These are phyloP conservation scores for Cladophialophora psammophila DNA, from an alignment of 2,329 filamentous ascomycete genomes.

Conservation along the genomic window DNA sequence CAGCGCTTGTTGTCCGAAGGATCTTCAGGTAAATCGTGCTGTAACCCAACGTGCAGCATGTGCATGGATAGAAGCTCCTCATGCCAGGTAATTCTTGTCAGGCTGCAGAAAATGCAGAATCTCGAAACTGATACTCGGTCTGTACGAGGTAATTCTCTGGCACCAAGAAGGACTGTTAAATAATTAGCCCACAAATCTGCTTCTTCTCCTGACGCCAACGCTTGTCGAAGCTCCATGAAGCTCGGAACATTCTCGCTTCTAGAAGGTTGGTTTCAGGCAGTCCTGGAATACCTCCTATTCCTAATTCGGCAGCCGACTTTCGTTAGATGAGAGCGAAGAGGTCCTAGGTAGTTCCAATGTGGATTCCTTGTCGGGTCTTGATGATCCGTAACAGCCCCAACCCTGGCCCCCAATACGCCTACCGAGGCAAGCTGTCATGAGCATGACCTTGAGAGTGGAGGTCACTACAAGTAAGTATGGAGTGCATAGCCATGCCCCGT, in stretches of 20 bases:
- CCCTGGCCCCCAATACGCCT: background rate
- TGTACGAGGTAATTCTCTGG: background rate
- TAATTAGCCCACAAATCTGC: background rate
- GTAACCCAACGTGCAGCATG: background rate
- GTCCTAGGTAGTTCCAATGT: background rate
- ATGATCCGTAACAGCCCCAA: background rate
- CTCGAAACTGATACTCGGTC: background rate
- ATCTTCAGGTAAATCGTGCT: background rate
- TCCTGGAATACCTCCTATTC: background rate
- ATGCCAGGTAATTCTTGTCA: background rate
- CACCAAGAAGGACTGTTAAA: background rate
- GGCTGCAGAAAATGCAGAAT: too few species aligned
- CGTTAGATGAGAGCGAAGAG: background rate
- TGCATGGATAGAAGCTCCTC: background rate
- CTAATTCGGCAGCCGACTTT: background rate
- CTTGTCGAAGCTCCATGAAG: background rate
- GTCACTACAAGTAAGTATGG: background rate
- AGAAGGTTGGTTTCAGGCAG: conserved; percentile 3
- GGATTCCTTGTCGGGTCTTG: background rate
- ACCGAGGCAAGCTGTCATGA: background rate
- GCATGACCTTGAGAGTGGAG: background rate
- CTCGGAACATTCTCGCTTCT: conserved; percentile 6
- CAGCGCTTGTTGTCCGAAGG: background rate
- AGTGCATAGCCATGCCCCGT: background rate
- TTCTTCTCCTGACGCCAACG: conserved; percentile 4